Percentiles rank a stretch among this genome's conserved stretches.
Evolutionary conservation across 2,329 filamentous ascomycete species (phyloP).

Genomic region (Colletotrichum falcatum): DNA sequence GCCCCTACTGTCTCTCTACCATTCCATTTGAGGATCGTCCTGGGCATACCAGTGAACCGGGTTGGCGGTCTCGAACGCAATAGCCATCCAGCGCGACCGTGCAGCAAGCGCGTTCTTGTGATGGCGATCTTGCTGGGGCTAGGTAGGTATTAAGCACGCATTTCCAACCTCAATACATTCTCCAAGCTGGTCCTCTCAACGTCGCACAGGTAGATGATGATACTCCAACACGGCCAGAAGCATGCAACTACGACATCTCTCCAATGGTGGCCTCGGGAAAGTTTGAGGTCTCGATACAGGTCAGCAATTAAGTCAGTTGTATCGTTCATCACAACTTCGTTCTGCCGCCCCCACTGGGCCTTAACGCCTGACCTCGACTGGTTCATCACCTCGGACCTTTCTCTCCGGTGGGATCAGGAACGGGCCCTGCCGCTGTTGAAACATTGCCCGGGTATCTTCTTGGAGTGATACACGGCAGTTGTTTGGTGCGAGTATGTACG

Average conservation of each 20-base stretch:
- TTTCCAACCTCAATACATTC: too few relatives aligned
- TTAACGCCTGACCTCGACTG: conserved; percentile 10
- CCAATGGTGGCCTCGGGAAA: background rate
- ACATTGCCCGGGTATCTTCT: background rate
- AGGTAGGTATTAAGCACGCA: background rate
- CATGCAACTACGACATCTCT: background rate
- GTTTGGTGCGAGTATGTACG: background rate
- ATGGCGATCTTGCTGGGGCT: conserved; percentile 1
- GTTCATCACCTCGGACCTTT: background rate
- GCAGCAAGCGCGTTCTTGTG: conserved; percentile 16
- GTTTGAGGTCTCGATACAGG: background rate
- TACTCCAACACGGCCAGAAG: background rate
- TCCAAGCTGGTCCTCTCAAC: too few relatives aligned
- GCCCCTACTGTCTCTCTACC: background rate
- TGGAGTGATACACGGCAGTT: conserved; percentile 16
- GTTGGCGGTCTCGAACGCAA: conserved; percentile 21
- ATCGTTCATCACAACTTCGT: conserved; percentile 21
- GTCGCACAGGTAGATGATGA: too few relatives aligned
- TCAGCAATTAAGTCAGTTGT: conserved; percentile 19
- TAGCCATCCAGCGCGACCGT: conserved; percentile 9
- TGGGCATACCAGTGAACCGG: conserved; percentile 2
- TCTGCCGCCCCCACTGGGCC: conserved; percentile 10
- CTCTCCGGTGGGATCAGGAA: background rate
- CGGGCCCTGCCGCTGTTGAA: conserved; percentile 2
- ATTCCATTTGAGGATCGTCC: background rate